A percentile compares a stretch with the other conserved stretches of the same genome.
These are phyloP conservation scores for Globisporangium iwayamae DNA, from an alignment of 352 stramenopile genomes.

Conservation along the genomic window DNA sequence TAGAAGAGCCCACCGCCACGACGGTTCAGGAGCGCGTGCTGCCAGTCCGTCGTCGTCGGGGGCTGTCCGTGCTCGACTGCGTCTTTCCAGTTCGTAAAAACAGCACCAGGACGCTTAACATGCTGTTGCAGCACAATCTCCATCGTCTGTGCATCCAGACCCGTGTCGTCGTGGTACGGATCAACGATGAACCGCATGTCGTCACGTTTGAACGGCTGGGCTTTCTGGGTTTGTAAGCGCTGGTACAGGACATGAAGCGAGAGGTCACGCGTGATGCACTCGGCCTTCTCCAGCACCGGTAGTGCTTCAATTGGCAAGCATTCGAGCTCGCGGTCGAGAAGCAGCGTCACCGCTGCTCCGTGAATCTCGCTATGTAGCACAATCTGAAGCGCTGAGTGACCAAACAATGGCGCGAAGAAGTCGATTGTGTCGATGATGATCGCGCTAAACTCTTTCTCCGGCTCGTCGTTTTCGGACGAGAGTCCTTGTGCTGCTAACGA, in stretches of 20 bases:
- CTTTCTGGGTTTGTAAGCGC: slow-evolving; percentile 42
- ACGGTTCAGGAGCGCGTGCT: slow-evolving; percentile 52
- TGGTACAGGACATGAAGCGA: slow-evolving; percentile 70
- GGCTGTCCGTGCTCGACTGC: slow-evolving; percentile 53
- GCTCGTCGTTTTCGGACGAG: slow-evolving; percentile 23
- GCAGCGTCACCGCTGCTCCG: slow-evolving; percentile 43
- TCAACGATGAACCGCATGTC: slow-evolving; percentile 69
- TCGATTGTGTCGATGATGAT: slow-evolving; percentile 42
- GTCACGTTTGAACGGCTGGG: slow-evolving; percentile 45
- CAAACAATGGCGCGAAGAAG: slow-evolving; percentile 52
- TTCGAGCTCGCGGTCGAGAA: slow-evolving; percentile 52
- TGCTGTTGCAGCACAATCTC: slow-evolving; percentile 38
- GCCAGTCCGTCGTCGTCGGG: slow-evolving; percentile 66
- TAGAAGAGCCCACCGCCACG: slow-evolving; percentile 66
- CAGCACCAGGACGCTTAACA: slow-evolving; percentile 25
- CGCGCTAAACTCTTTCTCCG: slow-evolving; percentile 52
- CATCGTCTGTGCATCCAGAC: slow-evolving; percentile 37
- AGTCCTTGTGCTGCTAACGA: slow-evolving; percentile 2
- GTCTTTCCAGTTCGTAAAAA: slow-evolving; percentile 54
- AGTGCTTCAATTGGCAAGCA: slow-evolving; percentile 55
- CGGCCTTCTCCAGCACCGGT: slow-evolving; percentile 34
- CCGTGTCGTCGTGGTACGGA: slow-evolving; percentile 49
- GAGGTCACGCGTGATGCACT: slow-evolving; percentile 60
- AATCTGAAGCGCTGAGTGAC: slow-evolving; percentile 36
- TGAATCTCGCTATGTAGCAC: slow-evolving; percentile 40